Evolutionary conservation across 768 basidiomycete genomes (phyloP).

Genomic region (Trametopsis cervina): DNA sequence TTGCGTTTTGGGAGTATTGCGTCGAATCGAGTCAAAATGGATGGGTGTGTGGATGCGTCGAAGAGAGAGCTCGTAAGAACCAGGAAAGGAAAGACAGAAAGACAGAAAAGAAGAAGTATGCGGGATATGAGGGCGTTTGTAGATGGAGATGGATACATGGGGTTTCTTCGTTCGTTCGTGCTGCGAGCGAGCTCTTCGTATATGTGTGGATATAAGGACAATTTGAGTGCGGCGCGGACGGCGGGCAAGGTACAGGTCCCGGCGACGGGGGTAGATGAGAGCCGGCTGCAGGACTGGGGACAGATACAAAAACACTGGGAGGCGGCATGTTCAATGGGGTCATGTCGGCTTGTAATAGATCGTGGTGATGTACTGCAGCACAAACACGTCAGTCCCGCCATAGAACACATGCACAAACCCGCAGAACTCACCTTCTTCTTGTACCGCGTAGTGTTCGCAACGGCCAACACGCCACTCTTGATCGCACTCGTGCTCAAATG

Average conservation of each 20-base stretch:
- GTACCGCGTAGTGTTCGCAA: constrained; percentile 88
- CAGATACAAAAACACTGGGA: no score
- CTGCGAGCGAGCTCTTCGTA: background rate
- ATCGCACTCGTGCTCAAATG: constrained; percentile 96
- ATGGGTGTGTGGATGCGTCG: no score
- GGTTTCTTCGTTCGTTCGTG: background rate
- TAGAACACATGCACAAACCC: background rate
- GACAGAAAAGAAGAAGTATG: background rate
- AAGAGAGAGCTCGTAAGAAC: no score
- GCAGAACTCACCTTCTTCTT: constrained; percentile 69
- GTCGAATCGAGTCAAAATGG: no score
- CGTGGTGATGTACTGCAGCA: constrained; percentile 69
- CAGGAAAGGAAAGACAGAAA: no score
- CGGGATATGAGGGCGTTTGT: no score
- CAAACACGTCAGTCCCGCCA: constrained; percentile 10
- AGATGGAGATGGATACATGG: background rate
- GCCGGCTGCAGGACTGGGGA: no score
- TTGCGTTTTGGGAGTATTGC: no score
- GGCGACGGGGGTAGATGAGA: no score
- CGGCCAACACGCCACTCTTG: constrained; percentile 85
- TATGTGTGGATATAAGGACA: background rate
- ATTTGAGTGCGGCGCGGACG: no score
- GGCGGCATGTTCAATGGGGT: background rate
- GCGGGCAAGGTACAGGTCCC: no score
- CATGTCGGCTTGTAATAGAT: constrained; percentile 74